Evolutionary conservation across 2,329 filamentous ascomycete genomes (phyloP).

Genomic region (Aureobasidium sp.): DNA sequence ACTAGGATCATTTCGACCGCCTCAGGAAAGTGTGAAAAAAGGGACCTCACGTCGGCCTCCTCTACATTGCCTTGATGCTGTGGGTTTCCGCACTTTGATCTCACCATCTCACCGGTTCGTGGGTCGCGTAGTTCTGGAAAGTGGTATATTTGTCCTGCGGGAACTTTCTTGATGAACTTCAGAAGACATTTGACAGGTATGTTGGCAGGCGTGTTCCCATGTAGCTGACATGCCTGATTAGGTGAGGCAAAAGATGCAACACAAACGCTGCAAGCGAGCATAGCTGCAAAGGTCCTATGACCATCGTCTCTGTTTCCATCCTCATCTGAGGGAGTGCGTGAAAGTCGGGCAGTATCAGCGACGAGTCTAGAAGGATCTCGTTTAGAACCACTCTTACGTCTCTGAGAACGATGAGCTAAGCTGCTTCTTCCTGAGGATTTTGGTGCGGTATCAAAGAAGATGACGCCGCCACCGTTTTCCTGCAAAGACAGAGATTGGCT

Average conservation of each 20-base stretch:
- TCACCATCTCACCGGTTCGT: neutral
- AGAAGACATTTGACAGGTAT: neutral
- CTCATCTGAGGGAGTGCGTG: neutral
- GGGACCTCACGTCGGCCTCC: conserved; percentile 16
- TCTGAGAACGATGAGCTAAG: neutral
- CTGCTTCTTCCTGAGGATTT: neutral
- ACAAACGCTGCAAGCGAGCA: neutral
- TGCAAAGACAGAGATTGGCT: neutral
- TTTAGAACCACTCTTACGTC: neutral
- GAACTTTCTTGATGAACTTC: conserved; percentile 4
- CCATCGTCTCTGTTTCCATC: neutral
- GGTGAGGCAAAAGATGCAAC: neutral
- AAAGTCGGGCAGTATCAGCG: neutral
- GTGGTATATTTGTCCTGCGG: neutral
- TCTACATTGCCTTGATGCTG: neutral
- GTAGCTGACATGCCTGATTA: neutral
- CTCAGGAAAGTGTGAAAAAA: conserved; percentile 31
- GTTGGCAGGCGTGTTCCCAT: neutral
- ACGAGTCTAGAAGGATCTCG: neutral
- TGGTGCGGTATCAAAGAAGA: conserved; percentile 1
- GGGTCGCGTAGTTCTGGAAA: neutral
- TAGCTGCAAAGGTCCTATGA: neutral
- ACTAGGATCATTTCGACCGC: conserved; percentile 41
- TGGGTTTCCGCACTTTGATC: neutral
- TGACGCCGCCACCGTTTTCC: neutral